A percentile compares a stretch with the other conserved stretches of the same genome.
Conservation (phyloP, 306 rosid species). For the Sophora flavescens region DNA sequence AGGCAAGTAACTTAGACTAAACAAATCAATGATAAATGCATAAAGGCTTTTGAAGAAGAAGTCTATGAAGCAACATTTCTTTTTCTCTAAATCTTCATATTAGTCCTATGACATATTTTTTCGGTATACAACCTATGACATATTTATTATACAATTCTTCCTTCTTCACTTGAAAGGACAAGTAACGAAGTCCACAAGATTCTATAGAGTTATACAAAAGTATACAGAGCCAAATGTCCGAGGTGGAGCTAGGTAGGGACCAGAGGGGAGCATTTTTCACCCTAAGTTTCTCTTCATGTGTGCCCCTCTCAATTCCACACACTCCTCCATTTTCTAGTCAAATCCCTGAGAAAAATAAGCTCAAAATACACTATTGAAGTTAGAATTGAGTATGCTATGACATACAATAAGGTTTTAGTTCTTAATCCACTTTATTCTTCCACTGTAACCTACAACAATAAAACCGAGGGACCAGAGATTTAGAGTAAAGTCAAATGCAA, state of each 20-base stretch:
- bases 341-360: background rate
- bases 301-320: background rate
- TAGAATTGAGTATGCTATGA: conserved; percentile 15
- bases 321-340: background rate
- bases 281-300: background rate
- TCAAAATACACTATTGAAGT: background rate
- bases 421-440: conserved; percentile 11
- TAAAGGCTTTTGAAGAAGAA: conserved; percentile 36
- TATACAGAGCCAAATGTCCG: background rate
- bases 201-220: conserved; percentile 1
- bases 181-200: conserved; percentile 15
- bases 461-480: background rate
- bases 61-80: conserved; percentile 7
- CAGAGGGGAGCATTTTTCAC: background rate
- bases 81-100: conserved; percentile 14
- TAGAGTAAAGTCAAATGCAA: background rate
- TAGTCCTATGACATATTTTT: background rate
- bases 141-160: background rate
- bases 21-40: background rate
- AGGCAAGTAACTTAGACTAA: conserved; percentile 5
- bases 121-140: too few relatives aligned
- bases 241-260: conserved; percentile 2
- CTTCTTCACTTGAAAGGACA: conserved; percentile 1
- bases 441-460: background rate
- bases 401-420: background rate